Evolutionary conservation across 345 rosid genomes (phyloP), one percentile per base, ranked within the genome.

Genomic region (Rhizophora mangle): DNA sequence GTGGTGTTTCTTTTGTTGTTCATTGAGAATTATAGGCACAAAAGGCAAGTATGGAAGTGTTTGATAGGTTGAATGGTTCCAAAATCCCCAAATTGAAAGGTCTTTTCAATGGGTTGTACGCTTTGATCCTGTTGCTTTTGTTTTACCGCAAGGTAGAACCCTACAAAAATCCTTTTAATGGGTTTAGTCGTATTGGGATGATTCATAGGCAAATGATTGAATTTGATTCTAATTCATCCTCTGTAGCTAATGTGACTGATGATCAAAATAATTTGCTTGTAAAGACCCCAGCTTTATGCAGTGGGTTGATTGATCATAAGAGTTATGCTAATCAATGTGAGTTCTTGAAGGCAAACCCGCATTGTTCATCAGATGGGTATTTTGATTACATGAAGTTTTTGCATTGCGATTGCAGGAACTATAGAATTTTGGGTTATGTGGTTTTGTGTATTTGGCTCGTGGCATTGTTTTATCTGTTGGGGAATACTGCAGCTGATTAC

Each of bases 401-500:
- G 72, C 89, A 83, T 80, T 94, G 98, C 72, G 79, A 78, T 60
- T 88, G 95, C 29, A 78, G 78, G 67, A 82, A 82, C 34, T 76
- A 86, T 69, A 70, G 68, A 27, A 43, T 79, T 30, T 72, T 85
- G 62, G 97, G 87, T 24, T 89, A 84, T 72, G 27, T 69, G 6
- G 81, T 85, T 36, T 79, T 91, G 76, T 82, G 79, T 15, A 34
- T 88, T 62, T 93, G 97, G 98, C 87, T 93, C 39, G 85, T 66
- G 70, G 88, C 95, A 7, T 80, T 93, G 84, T 93, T 93, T 74
- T 91, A 91, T 79, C 72, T 93, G 32, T 70, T 91, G 84, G 98
- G 98, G 32, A 94, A 91, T 62, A 94, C 98, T 15, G 95, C 97
- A 0, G 95, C 97, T 0, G 97, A 94, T 89, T 91, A 89, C 83